These are phyloP conservation scores for Colletotrichum musae DNA, from an alignment of 2,329 filamentous ascomycete genomes.

Conservation along the genomic window DNA sequence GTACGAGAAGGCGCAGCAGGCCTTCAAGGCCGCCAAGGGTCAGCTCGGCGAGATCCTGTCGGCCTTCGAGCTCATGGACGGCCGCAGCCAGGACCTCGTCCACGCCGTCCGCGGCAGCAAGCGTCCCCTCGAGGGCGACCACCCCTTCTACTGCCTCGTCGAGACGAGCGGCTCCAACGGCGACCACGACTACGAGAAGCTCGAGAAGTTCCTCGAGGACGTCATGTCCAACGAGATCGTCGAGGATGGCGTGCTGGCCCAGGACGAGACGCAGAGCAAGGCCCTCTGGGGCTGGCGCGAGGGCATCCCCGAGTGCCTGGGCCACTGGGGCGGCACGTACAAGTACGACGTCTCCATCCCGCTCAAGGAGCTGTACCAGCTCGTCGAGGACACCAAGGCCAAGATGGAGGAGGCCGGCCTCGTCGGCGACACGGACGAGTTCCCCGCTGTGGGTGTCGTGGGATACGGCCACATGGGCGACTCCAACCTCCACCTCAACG, in stretches of 20 bases:
- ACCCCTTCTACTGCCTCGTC: constrained; percentile 96
- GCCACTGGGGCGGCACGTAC: constrained; percentile 95
- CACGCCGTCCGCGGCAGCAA: constrained; percentile 81
- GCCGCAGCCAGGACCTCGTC: constrained; percentile 83
- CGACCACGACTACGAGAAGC: constrained; percentile 93
- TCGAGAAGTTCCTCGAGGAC: constrained; percentile 90
- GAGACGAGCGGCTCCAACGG: constrained; percentile 96
- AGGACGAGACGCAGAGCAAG: constrained; percentile 91
- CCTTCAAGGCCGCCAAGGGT: constrained; percentile 89
- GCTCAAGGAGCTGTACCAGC: constrained; percentile 84
- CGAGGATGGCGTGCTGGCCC: constrained; percentile 89
- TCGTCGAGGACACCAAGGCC: constrained; percentile 88
- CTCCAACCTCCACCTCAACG: constrained; percentile 93
- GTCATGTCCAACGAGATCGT: constrained; percentile 93
- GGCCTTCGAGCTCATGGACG: constrained; percentile 98
- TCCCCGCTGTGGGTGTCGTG: constrained; percentile 89
- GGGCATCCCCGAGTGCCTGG: constrained; percentile 89
- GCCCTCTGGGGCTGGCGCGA: constrained; percentile 94
- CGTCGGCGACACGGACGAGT: constrained; percentile 80
- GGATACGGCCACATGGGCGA: constrained; percentile 99
- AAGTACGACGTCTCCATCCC: constrained; percentile 99
- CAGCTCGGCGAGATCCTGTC: constrained; percentile 96
- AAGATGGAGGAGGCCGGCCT: constrained; percentile 82
- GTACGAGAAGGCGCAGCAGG: constrained; percentile 88
- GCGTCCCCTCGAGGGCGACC: constrained; percentile 83